These are phyloP conservation scores for Penicillium silybi DNA, from an alignment of 495 filamentous ascomycete genomes.

Conservation along the genomic window DNA sequence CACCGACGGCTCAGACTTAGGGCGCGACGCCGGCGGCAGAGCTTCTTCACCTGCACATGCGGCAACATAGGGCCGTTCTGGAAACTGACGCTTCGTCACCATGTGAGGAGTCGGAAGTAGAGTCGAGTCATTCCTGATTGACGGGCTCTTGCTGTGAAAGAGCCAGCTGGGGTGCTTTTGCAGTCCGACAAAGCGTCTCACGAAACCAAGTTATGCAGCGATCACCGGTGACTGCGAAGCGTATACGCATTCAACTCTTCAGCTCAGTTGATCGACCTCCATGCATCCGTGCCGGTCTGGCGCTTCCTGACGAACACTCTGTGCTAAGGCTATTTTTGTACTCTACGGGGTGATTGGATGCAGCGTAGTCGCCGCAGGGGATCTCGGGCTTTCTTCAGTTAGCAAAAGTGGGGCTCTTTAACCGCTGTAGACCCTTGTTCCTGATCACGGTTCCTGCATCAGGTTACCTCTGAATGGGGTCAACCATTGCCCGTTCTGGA, in stretches of 20 bases:
- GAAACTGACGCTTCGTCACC: background rate
- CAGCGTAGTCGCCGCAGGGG: background rate
- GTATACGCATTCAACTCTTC: background rate
- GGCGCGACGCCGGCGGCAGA: conserved; percentile 20
- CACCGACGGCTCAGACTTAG: conserved; percentile 1
- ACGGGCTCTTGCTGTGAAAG: background rate
- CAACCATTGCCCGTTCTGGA: background rate
- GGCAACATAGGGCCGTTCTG: background rate
- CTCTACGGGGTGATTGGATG: background rate
- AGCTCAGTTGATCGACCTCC: background rate
- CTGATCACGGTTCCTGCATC: background rate
- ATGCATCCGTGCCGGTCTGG: background rate
- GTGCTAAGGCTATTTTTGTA: background rate
- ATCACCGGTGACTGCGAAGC: background rate
- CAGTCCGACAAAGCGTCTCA: background rate
- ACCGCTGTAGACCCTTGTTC: background rate
- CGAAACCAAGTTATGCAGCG: background rate
- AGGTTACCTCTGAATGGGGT: background rate
- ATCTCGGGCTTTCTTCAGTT: too few relatives aligned
- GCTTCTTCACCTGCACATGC: background rate
- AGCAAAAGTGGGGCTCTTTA: background rate
- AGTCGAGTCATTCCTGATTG: background rate
- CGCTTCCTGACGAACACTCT: background rate
- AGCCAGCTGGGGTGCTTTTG: background rate
- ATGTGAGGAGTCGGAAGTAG: background rate